phyloP scores from a whole-genome alignment of 2,329 filamentous ascomycete genomes.

The Ceratocystis diversiconidia region DNA sequence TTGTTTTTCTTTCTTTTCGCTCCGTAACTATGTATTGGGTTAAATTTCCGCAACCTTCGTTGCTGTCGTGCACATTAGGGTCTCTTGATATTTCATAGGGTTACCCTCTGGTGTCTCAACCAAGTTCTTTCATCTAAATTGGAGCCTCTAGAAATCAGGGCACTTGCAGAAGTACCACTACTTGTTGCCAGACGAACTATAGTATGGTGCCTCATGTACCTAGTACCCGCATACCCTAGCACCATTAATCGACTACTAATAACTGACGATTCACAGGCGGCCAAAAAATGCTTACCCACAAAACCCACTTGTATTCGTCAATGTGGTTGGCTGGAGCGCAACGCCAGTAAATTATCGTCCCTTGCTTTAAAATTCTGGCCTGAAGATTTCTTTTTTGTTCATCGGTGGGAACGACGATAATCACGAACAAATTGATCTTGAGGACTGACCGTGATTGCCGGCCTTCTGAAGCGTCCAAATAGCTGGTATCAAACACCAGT shows the following conservation, averaged over 20 bases:
- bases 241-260: background rate
- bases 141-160: background rate
- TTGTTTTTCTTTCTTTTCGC: too few relatives aligned
- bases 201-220: background rate
- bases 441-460: too few relatives aligned
- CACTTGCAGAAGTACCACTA: background rate
- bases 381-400: slow-evolving; percentile 2
- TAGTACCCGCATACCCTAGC: background rate
- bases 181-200: background rate
- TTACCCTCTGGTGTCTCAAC: background rate
- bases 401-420: background rate
- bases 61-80: too few relatives aligned
- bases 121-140: background rate
- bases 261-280: slow-evolving; percentile 28
- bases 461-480: background rate
- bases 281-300: slow-evolving; percentile 29
- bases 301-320: slow-evolving; percentile 4
- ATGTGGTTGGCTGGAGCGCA: slow-evolving; percentile 3
- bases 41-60: too few relatives aligned
- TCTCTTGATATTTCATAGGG: too few relatives aligned
- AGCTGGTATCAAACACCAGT: background rate
- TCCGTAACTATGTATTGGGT: too few relatives aligned
- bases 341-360: background rate
- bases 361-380: background rate
- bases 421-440: background rate